Conservation (phyloP, 2,329 filamentous ascomycete genomes). For the Sporothrix schenckii region DNA sequence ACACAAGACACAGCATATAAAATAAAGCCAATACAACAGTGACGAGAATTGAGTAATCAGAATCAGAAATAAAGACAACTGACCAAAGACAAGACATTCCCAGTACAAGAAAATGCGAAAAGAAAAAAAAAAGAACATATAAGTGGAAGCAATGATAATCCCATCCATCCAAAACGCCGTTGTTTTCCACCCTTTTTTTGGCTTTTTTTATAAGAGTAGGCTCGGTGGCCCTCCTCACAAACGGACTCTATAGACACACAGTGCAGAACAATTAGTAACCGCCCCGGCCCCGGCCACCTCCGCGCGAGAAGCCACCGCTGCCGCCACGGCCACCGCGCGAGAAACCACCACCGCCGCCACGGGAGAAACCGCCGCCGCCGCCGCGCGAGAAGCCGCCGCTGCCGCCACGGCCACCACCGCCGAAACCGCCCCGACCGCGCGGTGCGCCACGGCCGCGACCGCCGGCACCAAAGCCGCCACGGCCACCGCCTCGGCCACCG, state of each 20-base stretch:
- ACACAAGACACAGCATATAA: not conserved
- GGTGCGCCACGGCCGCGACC: conserved; percentile 33
- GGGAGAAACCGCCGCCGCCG: conserved; percentile 40
- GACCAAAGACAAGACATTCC: conserved; percentile 11
- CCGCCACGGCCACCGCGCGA: conserved; percentile 30
- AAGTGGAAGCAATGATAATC: conserved; percentile 15
- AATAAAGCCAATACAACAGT: not conserved
- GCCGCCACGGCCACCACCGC: conserved; percentile 37
- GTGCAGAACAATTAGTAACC: conserved; percentile 15
- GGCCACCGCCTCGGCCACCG: conserved; percentile 35
- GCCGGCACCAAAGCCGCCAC: conserved; percentile 42
- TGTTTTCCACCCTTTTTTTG: conserved; percentile 26
- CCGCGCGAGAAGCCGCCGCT: conserved; percentile 39
- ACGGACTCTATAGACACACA: too few species aligned
- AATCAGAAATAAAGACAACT: not conserved
- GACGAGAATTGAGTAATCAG: not conserved
- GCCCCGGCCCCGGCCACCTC: conserved; percentile 27
- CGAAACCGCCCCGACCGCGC: conserved; percentile 39
- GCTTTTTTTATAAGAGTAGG: not conserved
- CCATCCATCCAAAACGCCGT: conserved; percentile 33
- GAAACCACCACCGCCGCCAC: conserved; percentile 39
- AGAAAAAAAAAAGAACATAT: not conserved
- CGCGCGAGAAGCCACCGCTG: conserved; percentile 34
- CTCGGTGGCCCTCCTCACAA: not conserved
- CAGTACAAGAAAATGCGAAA: not conserved